phyloP scores from a whole-genome alignment of 305 asterid genomes.

The Plantago coronopus region DNA sequence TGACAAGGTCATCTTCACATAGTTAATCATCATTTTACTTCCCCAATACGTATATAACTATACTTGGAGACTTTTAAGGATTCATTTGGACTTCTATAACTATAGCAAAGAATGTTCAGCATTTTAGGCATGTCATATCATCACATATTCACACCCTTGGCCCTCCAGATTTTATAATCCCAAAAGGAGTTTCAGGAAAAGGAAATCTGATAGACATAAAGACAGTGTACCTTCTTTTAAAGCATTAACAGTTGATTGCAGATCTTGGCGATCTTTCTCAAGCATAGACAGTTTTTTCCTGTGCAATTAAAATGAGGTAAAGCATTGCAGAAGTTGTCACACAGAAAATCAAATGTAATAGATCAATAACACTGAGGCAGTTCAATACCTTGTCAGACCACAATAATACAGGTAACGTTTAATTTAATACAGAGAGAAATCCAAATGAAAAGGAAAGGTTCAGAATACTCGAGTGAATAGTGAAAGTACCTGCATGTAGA shows the following conservation, averaged over 20 bases:
- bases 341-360: slow-evolving; percentile 18
- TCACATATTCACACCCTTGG: no score
- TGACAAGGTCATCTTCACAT: no score
- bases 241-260: slow-evolving; percentile 80
- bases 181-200: no score
- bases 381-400: slow-evolving; percentile 6
- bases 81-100: no score
- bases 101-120: no score
- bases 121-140: no score
- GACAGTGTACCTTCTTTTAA: slow-evolving; percentile 72
- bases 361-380: slow-evolving; percentile 7
- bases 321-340: slow-evolving; percentile 6
- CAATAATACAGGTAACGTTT: slow-evolving; percentile 6
- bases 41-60: no score
- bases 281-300: slow-evolving; percentile 76
- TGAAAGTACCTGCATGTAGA: slow-evolving; percentile 61
- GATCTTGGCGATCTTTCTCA: slow-evolving; percentile 89
- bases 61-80: no score
- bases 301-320: slow-evolving; percentile 27
- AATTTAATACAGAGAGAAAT: slow-evolving; percentile 1
- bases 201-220: background rate
- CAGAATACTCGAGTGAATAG: slow-evolving; percentile 4
- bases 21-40: no score
- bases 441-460: slow-evolving; percentile 5
- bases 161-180: no score